Conservation (phyloP, 1,284 basidiomycete species). For the Ustilago loliicola region DNA sequence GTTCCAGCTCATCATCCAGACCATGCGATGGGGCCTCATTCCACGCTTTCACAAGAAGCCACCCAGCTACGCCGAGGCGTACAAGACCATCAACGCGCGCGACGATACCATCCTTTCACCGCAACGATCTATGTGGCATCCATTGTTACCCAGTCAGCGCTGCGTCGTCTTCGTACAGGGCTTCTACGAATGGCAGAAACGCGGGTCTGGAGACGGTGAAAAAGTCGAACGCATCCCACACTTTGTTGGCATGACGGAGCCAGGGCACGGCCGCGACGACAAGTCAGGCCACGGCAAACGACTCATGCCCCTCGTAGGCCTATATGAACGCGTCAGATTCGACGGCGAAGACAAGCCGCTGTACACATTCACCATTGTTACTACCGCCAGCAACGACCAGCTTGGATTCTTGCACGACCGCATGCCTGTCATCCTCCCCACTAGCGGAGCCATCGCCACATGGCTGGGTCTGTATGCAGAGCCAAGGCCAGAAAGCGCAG, state of each 20-base stretch:
- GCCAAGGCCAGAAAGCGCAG: constrained; percentile 13
- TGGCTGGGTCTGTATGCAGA: constrained; percentile 81
- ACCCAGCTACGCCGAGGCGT: constrained; percentile 76
- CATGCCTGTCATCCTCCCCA: constrained; percentile 87
- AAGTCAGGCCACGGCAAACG: constrained; percentile 76
- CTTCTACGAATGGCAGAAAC: constrained; percentile 66
- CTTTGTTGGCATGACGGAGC: constrained; percentile 86
- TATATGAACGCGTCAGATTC: constrained; percentile 81
- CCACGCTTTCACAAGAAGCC: constrained; percentile 83
- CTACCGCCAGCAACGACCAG: constrained; percentile 75
- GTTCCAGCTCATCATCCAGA: constrained; percentile 47
- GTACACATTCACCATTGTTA: constrained; percentile 90
- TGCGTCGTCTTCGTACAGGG: constrained; percentile 69
- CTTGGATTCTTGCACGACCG: constrained; percentile 79
- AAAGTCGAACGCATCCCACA: constrained; percentile 69
- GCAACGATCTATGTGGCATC: constrained; percentile 45
- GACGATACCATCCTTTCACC: constrained; percentile 79
- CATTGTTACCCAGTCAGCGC: constrained; percentile 47
- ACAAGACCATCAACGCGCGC: constrained; percentile 90
- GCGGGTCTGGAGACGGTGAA: constrained; percentile 18
- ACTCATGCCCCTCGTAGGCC: constrained; percentile 86
- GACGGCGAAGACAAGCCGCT: constrained; percentile 76
- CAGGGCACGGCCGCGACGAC: constrained; percentile 75
- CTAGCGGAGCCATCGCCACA: constrained; percentile 75
- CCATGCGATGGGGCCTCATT: constrained; percentile 86